A percentile compares a stretch with the other conserved stretches of the same genome.
Evolutionary conservation across 2,329 filamentous ascomycete genomes (phyloP).

Genomic region (Cladophialophora carrionii): DNA sequence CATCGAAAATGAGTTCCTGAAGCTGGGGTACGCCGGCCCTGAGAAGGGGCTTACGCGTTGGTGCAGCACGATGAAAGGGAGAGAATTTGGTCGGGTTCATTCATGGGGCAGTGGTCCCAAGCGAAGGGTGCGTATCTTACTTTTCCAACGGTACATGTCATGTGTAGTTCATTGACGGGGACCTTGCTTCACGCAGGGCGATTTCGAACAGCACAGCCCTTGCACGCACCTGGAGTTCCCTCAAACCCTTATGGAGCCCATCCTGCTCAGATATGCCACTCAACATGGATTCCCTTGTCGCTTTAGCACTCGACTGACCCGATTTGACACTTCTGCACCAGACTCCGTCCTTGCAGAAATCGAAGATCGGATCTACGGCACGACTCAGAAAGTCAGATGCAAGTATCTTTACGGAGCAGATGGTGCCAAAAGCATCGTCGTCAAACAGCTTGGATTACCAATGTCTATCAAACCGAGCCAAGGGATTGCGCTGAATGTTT

Average conservation of each 20-base stretch:
- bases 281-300: constrained; percentile 45
- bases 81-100: constrained; percentile 49
- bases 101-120: constrained; percentile 49
- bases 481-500: constrained; percentile 56
- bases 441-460: constrained; percentile 53
- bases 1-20: constrained; percentile 36
- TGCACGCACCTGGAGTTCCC: constrained; percentile 49
- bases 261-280: constrained; percentile 45
- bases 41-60: constrained; percentile 48
- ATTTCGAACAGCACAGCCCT: constrained; percentile 48
- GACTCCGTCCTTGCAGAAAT: constrained; percentile 43
- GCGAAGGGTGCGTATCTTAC: constrained; percentile 5
- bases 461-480: constrained; percentile 49
- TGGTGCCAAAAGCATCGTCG: constrained; percentile 47
- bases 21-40: constrained; percentile 42
- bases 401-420: constrained; percentile 52
- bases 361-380: constrained; percentile 39
- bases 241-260: constrained; percentile 49
- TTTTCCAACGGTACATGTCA: neutral
- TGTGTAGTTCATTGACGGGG: constrained; percentile 9
- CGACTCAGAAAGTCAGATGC: constrained; percentile 50
- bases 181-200: constrained; percentile 38
- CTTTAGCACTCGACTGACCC: constrained; percentile 45
- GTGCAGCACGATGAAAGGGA: constrained; percentile 50
- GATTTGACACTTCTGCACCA: constrained; percentile 39